phyloP scores from a whole-genome alignment of 202 grass and related monocot species.

The Zizania palustris region DNA sequence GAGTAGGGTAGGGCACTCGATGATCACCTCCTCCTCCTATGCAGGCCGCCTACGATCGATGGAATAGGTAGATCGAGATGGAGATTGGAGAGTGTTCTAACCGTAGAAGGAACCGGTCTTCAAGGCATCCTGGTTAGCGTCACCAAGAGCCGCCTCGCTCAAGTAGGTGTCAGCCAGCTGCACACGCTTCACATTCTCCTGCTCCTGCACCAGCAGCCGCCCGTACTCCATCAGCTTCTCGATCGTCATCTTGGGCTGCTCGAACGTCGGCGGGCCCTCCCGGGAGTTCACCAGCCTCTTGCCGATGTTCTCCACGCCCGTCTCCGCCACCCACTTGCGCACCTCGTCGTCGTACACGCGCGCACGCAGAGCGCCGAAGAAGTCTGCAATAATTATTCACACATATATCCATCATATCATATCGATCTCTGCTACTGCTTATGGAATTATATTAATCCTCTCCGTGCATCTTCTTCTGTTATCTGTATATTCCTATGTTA shows the following conservation, averaged over 20 bases:
- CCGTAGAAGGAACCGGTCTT: slow-evolving; percentile 46
- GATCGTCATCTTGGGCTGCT: slow-evolving; percentile 73
- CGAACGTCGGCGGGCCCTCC: slow-evolving; percentile 65
- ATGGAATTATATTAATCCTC: no score
- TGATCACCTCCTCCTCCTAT: no score
- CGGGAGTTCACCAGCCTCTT: slow-evolving; percentile 69
- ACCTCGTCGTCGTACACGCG: slow-evolving; percentile 90
- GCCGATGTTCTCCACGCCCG: slow-evolving; percentile 62
- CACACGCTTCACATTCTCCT: slow-evolving; percentile 95
- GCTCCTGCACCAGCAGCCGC: slow-evolving; percentile 63
- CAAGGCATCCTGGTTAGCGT: slow-evolving; percentile 43
- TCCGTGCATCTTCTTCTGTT: no score
- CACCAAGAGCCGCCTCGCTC: slow-evolving; percentile 72
- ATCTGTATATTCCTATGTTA: no score
- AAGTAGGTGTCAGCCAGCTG: slow-evolving; percentile 89
- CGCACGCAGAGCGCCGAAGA: slow-evolving; percentile 82
- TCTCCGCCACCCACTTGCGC: slow-evolving; percentile 60
- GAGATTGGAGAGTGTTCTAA: no score
- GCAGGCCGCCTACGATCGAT: no score
- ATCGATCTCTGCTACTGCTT: no score
- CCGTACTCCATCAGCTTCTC: slow-evolving; percentile 77
- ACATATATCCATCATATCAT: no score
- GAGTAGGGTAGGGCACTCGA: no score
- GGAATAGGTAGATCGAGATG: no score
- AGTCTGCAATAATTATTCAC: slow-evolving; percentile 33